phyloP scores from a whole-genome alignment of 306 rosid genomes.

The Elaeagnus macrophylla region DNA sequence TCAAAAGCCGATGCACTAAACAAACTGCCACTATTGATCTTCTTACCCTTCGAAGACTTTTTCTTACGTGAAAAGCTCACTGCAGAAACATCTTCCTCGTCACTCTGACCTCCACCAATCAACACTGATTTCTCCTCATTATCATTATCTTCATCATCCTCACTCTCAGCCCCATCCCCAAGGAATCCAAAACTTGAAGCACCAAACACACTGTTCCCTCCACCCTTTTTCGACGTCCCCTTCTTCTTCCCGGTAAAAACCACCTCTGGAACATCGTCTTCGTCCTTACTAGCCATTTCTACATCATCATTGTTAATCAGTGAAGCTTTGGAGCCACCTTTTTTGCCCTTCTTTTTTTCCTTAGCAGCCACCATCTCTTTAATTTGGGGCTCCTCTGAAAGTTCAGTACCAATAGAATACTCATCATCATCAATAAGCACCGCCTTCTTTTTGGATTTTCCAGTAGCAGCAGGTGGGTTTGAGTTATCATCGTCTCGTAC shows the following conservation, averaged over 20 bases:
- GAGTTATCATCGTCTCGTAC: conserved; percentile 54
- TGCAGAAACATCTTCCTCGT: conserved; percentile 34
- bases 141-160: conserved; percentile 25
- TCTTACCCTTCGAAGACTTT: conserved; percentile 49
- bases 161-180: conserved; percentile 40
- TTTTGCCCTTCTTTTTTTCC: conserved; percentile 74
- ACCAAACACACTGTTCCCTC: conserved; percentile 40
- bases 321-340: conserved; percentile 42
- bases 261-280: conserved; percentile 38
- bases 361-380: conserved; percentile 30
- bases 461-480: conserved; percentile 30
- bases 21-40: conserved; percentile 36
- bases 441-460: conserved; percentile 71
- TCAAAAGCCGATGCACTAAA: conserved; percentile 39
- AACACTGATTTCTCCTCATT: background rate
- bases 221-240: conserved; percentile 65
- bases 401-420: conserved; percentile 56
- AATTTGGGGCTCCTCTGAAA: conserved; percentile 47
- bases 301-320: conserved; percentile 22
- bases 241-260: conserved; percentile 73
- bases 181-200: conserved; percentile 56
- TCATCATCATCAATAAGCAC: conserved; percentile 68
- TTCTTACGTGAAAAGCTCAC: conserved; percentile 57
- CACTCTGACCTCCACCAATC: conserved; percentile 1
- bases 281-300: conserved; percentile 17